A percentile compares a stretch with the other conserved stretches of the same genome.
These are phyloP conservation scores for Monilinia vaccinii-corymbosi DNA, from an alignment of 2,329 filamentous ascomycete genomes.

Conservation along the genomic window DNA sequence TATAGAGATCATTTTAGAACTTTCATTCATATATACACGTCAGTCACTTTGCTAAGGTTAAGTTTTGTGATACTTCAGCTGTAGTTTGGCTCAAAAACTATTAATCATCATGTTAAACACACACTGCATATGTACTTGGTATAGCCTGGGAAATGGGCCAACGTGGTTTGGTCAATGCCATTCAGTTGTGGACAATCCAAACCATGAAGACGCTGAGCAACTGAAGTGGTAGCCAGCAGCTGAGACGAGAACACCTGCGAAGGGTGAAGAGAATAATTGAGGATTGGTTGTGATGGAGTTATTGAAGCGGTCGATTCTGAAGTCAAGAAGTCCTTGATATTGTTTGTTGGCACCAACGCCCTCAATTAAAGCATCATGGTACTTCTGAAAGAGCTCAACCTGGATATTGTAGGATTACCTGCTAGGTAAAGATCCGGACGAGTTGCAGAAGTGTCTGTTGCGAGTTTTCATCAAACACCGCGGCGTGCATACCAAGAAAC, in stretches of 20 bases:
- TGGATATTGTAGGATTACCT: neutral
- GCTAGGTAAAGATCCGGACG: slow-evolving; percentile 36
- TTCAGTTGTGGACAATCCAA: slow-evolving; percentile 1
- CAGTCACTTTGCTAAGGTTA: neutral
- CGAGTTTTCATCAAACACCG: neutral
- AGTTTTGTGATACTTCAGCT: neutral
- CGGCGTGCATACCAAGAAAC: neutral
- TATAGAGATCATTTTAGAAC: neutral
- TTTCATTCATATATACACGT: neutral
- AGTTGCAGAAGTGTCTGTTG: slow-evolving; percentile 40
- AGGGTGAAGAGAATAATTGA: slow-evolving; percentile 41
- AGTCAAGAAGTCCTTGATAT: neutral
- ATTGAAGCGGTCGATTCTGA: neutral
- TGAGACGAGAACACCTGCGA: slow-evolving; percentile 17
- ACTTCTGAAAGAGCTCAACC: slow-evolving; percentile 1
- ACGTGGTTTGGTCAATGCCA: neutral
- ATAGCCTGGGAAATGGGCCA: neutral
- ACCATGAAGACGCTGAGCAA: slow-evolving; percentile 9
- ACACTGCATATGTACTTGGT: neutral
- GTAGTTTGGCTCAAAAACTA: neutral
- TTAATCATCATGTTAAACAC: neutral
- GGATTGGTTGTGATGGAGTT: slow-evolving; percentile 33
- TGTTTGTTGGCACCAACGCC: neutral
- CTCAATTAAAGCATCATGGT: slow-evolving; percentile 1
- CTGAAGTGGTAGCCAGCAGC: slow-evolving; percentile 19